Evolutionary conservation across 1,284 basidiomycete species (phyloP), one percentile per base, ranked within the genome.

Genomic region (Athelia psychrophila): DNA sequence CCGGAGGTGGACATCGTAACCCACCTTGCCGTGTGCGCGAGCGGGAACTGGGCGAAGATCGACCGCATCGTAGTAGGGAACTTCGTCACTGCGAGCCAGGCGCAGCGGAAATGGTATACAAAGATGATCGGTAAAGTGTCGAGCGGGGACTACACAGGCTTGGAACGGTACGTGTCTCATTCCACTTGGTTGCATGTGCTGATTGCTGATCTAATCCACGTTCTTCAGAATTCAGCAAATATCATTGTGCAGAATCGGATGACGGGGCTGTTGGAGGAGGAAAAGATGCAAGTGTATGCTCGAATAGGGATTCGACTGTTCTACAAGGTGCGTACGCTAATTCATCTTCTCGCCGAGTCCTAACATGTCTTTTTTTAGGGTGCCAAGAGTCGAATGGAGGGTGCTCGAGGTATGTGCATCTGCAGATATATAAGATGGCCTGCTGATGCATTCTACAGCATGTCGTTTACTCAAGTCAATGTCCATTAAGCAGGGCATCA

Each of bases 271-370:
- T 67, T 98, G 54, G 88, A 96, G 62, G 97, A 99, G 70, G 97
- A 99, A 72, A 98, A 98, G 76, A 97, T 96, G 89, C 89, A 95
- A 65, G 91, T 95, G 2, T 98, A 98, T 64, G 93, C 98, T 0
- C 76, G 95, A 35, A 71, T 98, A 18, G 95, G 95, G 10, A 98
- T 98, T 62, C 78, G 95, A 16, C 67, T 98, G 52, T 69, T 98
- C 52, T 98, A 98, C 79, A 95, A 96, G 78, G 84, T 80, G 10
- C 20, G 66, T 62, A 25, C 12, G 27, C 27, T 35, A 10, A 35
- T 46, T 44, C 49, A 24, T 48, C 16, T 18, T 12, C 13, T n/a
- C 33, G n/a, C 33, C n/a, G 12, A 35, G 33, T n/a, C 24, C 16
- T 30, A 33, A 46, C 13, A 32, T 42, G 19, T 30, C 13, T 9